Evolutionary conservation across 495 filamentous ascomycete species (phyloP), one percentile per base, ranked within the genome.

Genomic region (Aspergillus nidulans): DNA sequence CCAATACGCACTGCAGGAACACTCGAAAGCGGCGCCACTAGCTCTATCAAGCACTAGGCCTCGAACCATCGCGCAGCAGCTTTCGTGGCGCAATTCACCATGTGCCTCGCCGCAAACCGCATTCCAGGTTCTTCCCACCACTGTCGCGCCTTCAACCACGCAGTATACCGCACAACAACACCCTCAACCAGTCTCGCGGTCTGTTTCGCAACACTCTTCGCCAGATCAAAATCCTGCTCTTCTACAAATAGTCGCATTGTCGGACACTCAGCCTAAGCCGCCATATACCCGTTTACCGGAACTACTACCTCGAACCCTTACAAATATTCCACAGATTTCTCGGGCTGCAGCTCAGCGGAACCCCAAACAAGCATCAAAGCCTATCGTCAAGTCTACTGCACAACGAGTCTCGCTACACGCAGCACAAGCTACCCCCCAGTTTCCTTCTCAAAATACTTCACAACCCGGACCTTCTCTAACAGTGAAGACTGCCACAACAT

Each of bases 391-490:
- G 10, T 4, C 26, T 30, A 30, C 36, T 18, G 26, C 43, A 28
- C 43, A 49, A 49, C 45, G n/a, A 20, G 45, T 49, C n/a, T 46
- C 42, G 32, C 24, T 5, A n/a, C 24, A n/a, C n/a, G n/a, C 44
- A 47, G 44, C 16, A 20, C 44, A 47, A 38, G 36, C 47, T 23
- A 19, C 47, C 16, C 12, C 30, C 30, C 30, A 39, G 15, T n/a
- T n/a, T 4, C 15, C 36, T 4, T 39, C 15, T 16, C 30, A 39
- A 18, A 1, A 13, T 39, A 39, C 41, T 10, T 49, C 30, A 20
- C 46, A 50, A 26, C 34, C 32, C 19, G 48, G 40, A 15, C 32
- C 45, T 21, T 19, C 10, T 3, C 30, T n/a, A n/a, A n/a, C 47
- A 49, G 47, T 15, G 8, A 32, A 49, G 24, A 38, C 47, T 15